A percentile compares a stretch with the other conserved stretches of the same genome.
Conservation (phyloP, 768 basidiomycete genomes). For the Agaricus subrufescens region DNA sequence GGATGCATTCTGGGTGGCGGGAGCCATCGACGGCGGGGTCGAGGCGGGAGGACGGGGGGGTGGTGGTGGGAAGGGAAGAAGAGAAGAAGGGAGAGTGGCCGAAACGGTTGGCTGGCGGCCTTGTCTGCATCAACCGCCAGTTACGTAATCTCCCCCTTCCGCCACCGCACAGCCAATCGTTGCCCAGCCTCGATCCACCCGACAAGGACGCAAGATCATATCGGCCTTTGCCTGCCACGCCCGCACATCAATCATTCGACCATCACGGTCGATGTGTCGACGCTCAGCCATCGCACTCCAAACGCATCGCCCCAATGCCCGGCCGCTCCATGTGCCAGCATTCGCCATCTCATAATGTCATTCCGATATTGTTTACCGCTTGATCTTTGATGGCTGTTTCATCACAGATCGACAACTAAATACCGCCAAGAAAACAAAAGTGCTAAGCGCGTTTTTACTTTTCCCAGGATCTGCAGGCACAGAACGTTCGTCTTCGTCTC, state of each 20-base stretch:
- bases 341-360: too few species aligned
- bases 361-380: too few species aligned
- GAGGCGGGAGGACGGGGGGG: constrained; percentile 15
- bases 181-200: not conserved
- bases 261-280: not conserved
- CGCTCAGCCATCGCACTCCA: not conserved
- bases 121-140: not conserved
- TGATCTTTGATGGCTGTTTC: too few species aligned
- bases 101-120: not conserved
- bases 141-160: constrained; percentile 20
- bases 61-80: constrained; percentile 18
- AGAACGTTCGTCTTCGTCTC: too few species aligned
- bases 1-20: constrained; percentile 10
- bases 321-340: too few species aligned
- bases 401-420: too few species aligned
- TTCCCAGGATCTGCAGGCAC: too few species aligned
- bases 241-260: not conserved
- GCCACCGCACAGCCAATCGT: not conserved
- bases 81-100: constrained; percentile 2
- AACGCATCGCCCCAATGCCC: not conserved
- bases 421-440: too few species aligned
- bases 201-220: not conserved
- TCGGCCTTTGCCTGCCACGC: not conserved
- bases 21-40: constrained; percentile 14
- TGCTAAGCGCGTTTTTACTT: too few species aligned